Conservation (phyloP, 306 rosid species). For the Lagenaria siceraria region DNA sequence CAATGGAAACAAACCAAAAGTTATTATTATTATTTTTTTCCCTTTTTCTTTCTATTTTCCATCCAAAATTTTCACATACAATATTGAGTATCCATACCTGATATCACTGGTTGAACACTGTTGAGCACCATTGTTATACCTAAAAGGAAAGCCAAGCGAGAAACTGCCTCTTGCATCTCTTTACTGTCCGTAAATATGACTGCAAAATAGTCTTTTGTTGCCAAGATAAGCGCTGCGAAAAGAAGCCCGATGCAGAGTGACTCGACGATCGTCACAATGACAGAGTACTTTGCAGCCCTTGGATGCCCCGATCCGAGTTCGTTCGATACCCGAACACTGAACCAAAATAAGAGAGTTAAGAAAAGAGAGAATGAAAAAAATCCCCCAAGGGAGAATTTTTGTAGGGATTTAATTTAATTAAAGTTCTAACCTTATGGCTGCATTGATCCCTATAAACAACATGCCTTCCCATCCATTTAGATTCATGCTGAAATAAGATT, state of each 20-base stretch:
- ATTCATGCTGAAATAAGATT: conserved; percentile 65
- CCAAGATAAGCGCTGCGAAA: conserved; percentile 32
- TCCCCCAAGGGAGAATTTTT: neutral
- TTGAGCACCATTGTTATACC: conserved; percentile 77
- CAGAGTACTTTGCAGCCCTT: conserved; percentile 69
- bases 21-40: no score
- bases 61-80: neutral
- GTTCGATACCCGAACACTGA: conserved; percentile 82
- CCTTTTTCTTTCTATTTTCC: neutral
- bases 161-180: conserved; percentile 78
- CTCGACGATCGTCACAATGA: conserved; percentile 36
- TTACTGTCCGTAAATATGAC: conserved; percentile 52
- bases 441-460: conserved; percentile 89
- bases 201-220: conserved; percentile 56
- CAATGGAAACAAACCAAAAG: no score
- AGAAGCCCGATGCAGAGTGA: conserved; percentile 60
- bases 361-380: neutral
- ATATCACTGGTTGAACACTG: conserved; percentile 84
- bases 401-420: neutral
- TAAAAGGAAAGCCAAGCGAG: conserved; percentile 68
- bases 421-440: conserved; percentile 71
- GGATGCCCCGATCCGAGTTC: conserved; percentile 93
- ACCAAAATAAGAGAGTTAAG: neutral
- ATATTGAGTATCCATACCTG: conserved; percentile 47
- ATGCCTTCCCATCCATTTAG: conserved; percentile 97